Base-by-base conservation (phyloP, 805 yeast genomes). In the Ogataea siamensis region DNA sequence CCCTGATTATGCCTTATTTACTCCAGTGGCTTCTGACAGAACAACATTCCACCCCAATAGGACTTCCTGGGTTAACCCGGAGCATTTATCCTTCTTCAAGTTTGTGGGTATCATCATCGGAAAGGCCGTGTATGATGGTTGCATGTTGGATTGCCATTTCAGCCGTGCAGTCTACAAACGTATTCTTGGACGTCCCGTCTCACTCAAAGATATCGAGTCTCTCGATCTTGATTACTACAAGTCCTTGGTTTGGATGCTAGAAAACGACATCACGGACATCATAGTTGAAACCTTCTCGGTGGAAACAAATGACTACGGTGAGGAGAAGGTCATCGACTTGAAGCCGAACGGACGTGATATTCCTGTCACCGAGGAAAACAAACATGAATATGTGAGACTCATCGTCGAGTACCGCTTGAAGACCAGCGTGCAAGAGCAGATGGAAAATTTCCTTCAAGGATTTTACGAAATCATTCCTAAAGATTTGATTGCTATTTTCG, bases 1-100 rank as follows among this genome's bases (percentile, higher is more conserved):
- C 57, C 94, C 98, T 0, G 95, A 87, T 54, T 88, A 88, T 64
- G 97, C 96, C 0, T 66, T 93, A 45, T 93, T 91, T 58, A 70
- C 83, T 1, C 96, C 98, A 0, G 95, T 88, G 29, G 85, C 95
- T 0, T 77, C 95, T 6, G 98, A 91, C 54, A 82, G 82, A 47
- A 87, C 96, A 0, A 87, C 97, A 0, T 93, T 88, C 72, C 97
- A 91, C 60, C 97, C 99, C 3, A 91, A 91, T 57, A 68, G 96
- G 46, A 81, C 94, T 0, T 87, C 96, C 0, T 85, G 87, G 69
- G 86, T 87, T 22, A 88, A 91, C 54, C 96, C 96, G 0, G 96
- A 89, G 55, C 96, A 89, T 62, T 64, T 87, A 43, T 83, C 94
- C 7, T 89, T 87, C 60, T 93, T 91, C 75, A 87, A 87, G 58